Evolutionary conservation across 345 rosid genomes (phyloP).

Genomic region (Dipteronia sinensis): DNA sequence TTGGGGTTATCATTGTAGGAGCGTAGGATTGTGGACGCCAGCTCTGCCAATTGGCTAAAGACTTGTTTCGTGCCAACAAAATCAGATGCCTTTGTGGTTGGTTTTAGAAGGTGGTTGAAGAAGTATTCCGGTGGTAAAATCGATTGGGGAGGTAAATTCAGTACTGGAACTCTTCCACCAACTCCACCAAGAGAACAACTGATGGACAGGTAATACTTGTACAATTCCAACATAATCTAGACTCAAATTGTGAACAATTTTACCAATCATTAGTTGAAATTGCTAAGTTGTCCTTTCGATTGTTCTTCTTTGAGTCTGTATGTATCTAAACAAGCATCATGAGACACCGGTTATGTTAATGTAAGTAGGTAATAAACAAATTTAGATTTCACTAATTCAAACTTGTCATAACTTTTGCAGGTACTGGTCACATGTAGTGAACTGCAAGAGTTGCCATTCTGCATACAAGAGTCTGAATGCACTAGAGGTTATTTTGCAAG

Average conservation of each 20-base stretch:
- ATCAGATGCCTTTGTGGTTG: conserved; percentile 71
- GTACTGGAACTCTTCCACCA: conserved; percentile 60
- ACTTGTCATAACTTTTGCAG: conserved; percentile 29
- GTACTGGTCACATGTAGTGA: conserved; percentile 88
- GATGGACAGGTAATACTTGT: conserved; percentile 61
- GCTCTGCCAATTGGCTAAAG: conserved; percentile 75
- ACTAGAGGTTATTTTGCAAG: conserved; percentile 59
- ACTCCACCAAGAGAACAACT: conserved; percentile 75
- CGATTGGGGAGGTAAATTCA: conserved; percentile 74
- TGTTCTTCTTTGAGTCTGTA: no score
- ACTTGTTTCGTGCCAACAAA: conserved; percentile 80
- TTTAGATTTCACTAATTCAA: neutral
- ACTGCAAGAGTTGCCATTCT: conserved; percentile 68
- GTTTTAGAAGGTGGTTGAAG: conserved; percentile 78
- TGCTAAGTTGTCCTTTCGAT: no score
- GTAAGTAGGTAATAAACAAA: neutral
- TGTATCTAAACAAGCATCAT: neutral
- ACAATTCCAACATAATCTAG: neutral
- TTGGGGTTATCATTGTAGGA: conserved; percentile 46
- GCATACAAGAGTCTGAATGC: conserved; percentile 63
- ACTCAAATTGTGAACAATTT: neutral
- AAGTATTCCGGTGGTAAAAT: conserved; percentile 62
- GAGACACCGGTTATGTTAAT: neutral
- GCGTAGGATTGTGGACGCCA: conserved; percentile 69
- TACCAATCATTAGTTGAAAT: no score